Base-by-base conservation (phyloP, 176 grass and related monocot species). In the Bothriochloa decipiens region DNA sequence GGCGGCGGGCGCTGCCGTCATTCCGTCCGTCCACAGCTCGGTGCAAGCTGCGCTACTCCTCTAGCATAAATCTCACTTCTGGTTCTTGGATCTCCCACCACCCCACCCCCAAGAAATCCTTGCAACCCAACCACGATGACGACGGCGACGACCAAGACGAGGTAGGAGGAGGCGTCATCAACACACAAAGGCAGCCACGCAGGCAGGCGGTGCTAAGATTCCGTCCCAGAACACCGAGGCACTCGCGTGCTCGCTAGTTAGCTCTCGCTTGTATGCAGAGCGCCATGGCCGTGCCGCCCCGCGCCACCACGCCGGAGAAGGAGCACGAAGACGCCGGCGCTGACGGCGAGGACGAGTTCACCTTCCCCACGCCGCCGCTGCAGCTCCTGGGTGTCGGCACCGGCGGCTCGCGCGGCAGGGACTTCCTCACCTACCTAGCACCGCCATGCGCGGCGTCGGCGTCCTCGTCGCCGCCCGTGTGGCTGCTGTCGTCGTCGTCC, bases 341-440 rank as follows among this genome's bases (percentile, higher is more conserved):
- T 0, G 39, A 71, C n/a, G 81, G 43, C 20, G 78, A 89, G 25
- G 75, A 55, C 35, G 78, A 82, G 43, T 90, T 86, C 66, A 90
- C 73, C 57, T 86, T 90, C 83, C 88, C 88, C 57, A 86, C 79
- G 9, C 72, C 88, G 45, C 83, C 72, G 41, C 71, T 25, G 3
- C 46, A 60, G 18, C 70, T 67, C 46, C 40, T 69, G 70, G 8
- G 23, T 7, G 42, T 15, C 57, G 23, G n/a, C n/a, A n/a, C n/a
- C n/a, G n/a, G n/a, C n/a, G n/a, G n/a, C n/a, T n/a, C 50, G 25
- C 27, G 58, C 23, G 39, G 22, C 68, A 74, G 23, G 53, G 79
- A 15, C 10, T 20, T 11, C 79, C 9, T 47, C n/a, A n/a, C n/a
- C 3, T 22, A n/a, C 61, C 52, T 23, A 22, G 7, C 53, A 2